A percentile compares a stretch with the other conserved stretches of the same genome.
phyloP scores from a whole-genome alignment of 257 asterid species.

The Ocimum tenuiflorum region DNA sequence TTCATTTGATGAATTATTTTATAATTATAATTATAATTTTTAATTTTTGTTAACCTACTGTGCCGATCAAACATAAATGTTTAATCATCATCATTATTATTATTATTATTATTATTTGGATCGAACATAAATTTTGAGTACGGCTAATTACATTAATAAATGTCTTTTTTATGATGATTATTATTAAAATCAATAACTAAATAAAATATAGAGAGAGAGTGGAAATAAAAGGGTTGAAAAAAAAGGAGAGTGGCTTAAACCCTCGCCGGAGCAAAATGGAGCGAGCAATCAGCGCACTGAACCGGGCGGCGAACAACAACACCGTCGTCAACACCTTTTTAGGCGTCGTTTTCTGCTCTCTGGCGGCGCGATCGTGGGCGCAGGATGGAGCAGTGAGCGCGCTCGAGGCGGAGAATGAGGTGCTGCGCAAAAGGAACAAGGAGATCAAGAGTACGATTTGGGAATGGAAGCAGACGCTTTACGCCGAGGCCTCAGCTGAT shows the following conservation, averaged over 20 bases:
- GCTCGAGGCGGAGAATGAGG: constrained; percentile 56
- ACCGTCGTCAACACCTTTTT: constrained; percentile 43
- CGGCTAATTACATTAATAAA: too few relatives aligned
- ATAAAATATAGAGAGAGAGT: background rate
- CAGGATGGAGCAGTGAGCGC: constrained; percentile 47
- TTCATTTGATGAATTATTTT: too few relatives aligned
- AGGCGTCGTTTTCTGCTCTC: constrained; percentile 37
- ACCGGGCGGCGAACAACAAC: constrained; percentile 54
- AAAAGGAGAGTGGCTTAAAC: background rate
- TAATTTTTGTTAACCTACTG: too few relatives aligned
- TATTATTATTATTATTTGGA: too few relatives aligned
- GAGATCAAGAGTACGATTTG: constrained; percentile 49
- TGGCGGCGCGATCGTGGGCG: constrained; percentile 41
- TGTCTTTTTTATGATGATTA: too few relatives aligned
- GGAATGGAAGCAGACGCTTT: constrained; percentile 83
- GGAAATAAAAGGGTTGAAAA: too few relatives aligned
- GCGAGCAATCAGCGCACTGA: constrained; percentile 30
- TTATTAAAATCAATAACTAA: too few relatives aligned
- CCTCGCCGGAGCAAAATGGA: constrained; percentile 41
- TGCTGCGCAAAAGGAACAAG: constrained; percentile 48
- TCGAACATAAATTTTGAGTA: too few relatives aligned
- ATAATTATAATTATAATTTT: too few relatives aligned
- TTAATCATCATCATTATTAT: too few relatives aligned
- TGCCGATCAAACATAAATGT: too few relatives aligned
- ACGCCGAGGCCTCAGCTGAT: constrained; percentile 50